phyloP scores from a whole-genome alignment of 2,329 filamentous ascomycete genomes.

The Colletotrichum chlorophyti region DNA sequence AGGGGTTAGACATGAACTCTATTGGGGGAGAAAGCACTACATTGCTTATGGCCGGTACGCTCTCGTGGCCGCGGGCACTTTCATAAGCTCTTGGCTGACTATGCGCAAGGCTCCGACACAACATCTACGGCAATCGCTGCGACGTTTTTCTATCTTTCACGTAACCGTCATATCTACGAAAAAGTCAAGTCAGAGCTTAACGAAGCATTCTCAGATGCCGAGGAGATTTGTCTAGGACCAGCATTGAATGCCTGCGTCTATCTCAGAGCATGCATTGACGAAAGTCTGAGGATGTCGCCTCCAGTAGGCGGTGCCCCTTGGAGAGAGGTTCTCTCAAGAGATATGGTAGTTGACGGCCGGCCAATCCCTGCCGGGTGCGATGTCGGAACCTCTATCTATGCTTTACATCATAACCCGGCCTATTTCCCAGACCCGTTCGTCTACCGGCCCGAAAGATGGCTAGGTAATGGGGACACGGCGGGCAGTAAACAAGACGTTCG shows the following conservation, averaged over 20 bases:
- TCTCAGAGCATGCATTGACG: slow-evolving; percentile 47
- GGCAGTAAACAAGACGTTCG: too few species aligned
- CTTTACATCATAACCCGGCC: slow-evolving; percentile 22
- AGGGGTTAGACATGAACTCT: slow-evolving; percentile 46
- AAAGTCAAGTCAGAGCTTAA: slow-evolving; percentile 41
- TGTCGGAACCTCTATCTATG: slow-evolving; percentile 27
- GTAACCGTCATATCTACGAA: slow-evolving; percentile 36
- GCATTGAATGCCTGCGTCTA: slow-evolving; percentile 42
- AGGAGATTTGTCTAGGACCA: slow-evolving; percentile 41
- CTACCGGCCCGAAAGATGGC: neutral
- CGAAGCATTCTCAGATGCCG: slow-evolving; percentile 37
- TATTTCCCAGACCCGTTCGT: neutral
- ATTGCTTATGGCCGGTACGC: slow-evolving; percentile 38
- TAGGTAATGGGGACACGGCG: too few species aligned
- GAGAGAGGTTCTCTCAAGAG: slow-evolving; percentile 23
- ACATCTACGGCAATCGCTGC: slow-evolving; percentile 43
- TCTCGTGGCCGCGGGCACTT: too few species aligned
- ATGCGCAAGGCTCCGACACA: slow-evolving; percentile 41
- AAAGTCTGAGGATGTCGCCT: slow-evolving; percentile 30
- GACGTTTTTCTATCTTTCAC: slow-evolving; percentile 45
- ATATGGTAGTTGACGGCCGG: slow-evolving; percentile 21
- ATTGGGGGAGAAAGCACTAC: slow-evolving; percentile 52
- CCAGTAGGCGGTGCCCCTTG: slow-evolving; percentile 8
- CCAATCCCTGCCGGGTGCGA: slow-evolving; percentile 23
- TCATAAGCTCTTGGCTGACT: too few species aligned